Evolutionary conservation across 2,329 filamentous ascomycete genomes (phyloP).

Genomic region (Rutstroemia sp.): DNA sequence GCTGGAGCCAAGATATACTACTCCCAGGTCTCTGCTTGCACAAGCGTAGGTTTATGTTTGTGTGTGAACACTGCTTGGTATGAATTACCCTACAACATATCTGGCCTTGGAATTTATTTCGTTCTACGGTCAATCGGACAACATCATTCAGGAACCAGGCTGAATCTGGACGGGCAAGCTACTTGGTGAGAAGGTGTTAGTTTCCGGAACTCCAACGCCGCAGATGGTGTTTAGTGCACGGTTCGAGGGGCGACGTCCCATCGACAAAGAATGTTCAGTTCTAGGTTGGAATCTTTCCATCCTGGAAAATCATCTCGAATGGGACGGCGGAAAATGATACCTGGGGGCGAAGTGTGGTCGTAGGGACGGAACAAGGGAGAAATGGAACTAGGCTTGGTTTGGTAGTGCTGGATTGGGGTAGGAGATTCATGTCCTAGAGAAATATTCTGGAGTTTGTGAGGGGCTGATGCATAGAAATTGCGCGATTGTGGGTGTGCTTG

Average conservation of each 20-base stretch:
- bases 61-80: not conserved
- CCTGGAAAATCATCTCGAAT: not conserved
- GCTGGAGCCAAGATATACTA: not conserved
- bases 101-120: not conserved
- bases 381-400: not conserved
- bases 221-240: not conserved
- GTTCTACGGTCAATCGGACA: not conserved
- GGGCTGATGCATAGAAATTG: not conserved
- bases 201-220: not conserved
- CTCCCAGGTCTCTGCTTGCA: not conserved
- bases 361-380: not conserved
- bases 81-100: not conserved
- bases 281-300: not conserved
- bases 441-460: not conserved
- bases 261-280: not conserved
- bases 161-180: conserved; percentile 1
- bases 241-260: not conserved
- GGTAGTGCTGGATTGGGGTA: not conserved
- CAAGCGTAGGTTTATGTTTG: not conserved
- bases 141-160: not conserved
- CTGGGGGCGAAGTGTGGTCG: not conserved
- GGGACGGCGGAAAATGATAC: not conserved
- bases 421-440: not conserved
- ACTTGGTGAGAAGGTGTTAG: not conserved
- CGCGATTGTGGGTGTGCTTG: not conserved